Percentiles rank a stretch among this genome's conserved stretches.
Conservation (phyloP, 2,329 filamentous ascomycete species). For the Mollisiaceae sp. region DNA sequence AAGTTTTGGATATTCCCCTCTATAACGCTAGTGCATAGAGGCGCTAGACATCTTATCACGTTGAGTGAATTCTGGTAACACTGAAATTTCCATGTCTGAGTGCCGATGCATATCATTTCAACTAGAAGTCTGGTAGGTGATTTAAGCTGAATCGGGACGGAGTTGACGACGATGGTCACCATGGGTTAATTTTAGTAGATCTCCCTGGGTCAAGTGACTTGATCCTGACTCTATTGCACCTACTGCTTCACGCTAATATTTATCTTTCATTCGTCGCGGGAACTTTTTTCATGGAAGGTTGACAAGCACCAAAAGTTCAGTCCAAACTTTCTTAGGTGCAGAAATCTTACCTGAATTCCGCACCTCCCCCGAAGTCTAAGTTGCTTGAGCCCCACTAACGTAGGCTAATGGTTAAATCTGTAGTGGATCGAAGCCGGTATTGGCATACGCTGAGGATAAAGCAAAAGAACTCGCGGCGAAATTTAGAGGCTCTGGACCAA, state of each 20-base stretch:
- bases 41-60: no score
- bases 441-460: not conserved
- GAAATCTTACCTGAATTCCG: not conserved
- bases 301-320: no score
- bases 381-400: not conserved
- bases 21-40: no score
- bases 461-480: not conserved
- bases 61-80: not conserved
- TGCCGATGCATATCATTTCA: not conserved
- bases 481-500: constrained; percentile 2
- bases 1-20: not conserved
- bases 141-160: not conserved
- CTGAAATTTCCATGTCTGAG: not conserved
- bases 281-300: no score
- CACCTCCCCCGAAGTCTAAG: not conserved
- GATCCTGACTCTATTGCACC: not conserved
- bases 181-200: no score
- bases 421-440: constrained; percentile 3
- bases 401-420: constrained; percentile 11
- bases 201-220: not conserved
- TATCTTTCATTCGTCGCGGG: no score
- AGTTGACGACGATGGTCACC: not conserved
- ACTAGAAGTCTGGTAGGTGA: not conserved
- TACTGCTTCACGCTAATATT: no score
- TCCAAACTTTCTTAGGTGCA: not conserved